A percentile compares a stretch with the other conserved stretches of the same genome.
phyloP scores from a whole-genome alignment of 2,329 filamentous ascomycete genomes.

The Paracoccidioides brasiliensis region DNA sequence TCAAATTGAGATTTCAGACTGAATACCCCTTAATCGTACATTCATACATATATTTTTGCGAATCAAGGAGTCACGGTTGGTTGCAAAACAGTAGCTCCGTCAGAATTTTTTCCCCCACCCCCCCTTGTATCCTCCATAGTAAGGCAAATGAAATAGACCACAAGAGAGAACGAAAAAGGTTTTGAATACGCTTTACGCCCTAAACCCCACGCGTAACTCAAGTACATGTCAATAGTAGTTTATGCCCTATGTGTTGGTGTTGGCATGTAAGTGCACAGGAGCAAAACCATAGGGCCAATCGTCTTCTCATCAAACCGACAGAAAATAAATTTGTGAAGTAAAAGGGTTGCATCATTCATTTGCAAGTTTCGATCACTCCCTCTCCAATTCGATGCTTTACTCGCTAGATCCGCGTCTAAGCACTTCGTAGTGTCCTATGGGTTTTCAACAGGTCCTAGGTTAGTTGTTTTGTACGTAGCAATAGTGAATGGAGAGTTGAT shows the following conservation, averaged over 20 bases:
- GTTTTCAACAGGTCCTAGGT: background rate
- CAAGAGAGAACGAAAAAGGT: background rate
- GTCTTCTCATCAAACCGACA: background rate
- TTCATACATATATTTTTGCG: too few species aligned
- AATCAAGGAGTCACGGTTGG: too few species aligned
- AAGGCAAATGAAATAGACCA: background rate
- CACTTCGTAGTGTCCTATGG: slow-evolving; percentile 1
- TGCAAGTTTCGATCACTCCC: background rate
- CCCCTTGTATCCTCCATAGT: too few species aligned
- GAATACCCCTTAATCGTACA: too few species aligned
- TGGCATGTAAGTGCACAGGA: too few species aligned
- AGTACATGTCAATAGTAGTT: too few species aligned
- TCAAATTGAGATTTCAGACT: too few species aligned
- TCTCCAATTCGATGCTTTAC: background rate
- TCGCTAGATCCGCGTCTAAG: background rate
- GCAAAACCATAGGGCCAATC: too few species aligned
- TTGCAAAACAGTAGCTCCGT: too few species aligned
- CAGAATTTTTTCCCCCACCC: too few species aligned
- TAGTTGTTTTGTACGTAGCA: background rate
- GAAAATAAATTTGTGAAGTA: background rate
- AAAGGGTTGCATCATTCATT: background rate
- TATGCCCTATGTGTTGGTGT: too few species aligned
- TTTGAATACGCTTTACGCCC: background rate
- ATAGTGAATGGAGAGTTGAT: background rate
- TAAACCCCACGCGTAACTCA: background rate